A percentile compares a stretch with the other conserved stretches of the same genome.
These are phyloP conservation scores for Melaleuca quinquenervia DNA, from an alignment of 345 rosid genomes.

Conservation along the genomic window DNA sequence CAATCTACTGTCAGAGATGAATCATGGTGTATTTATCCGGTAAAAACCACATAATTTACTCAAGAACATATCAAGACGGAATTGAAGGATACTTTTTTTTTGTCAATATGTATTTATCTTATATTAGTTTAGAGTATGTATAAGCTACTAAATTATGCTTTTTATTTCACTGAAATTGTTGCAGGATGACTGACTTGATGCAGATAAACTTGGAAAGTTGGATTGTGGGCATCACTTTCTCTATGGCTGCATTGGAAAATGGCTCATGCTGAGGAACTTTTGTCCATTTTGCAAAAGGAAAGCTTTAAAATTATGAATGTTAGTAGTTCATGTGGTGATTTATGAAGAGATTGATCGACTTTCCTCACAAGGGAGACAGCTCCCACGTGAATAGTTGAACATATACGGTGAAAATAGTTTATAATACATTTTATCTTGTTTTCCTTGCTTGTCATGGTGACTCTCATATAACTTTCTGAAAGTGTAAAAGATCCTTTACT, in stretches of 20 bases:
- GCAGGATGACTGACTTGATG: background rate
- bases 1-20: background rate
- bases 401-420: too few species aligned
- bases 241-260: background rate
- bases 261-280: background rate
- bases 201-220: background rate
- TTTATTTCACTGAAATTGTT: background rate
- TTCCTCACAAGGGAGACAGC: background rate
- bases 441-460: too few species aligned
- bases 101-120: too few species aligned
- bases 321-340: background rate
- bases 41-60: background rate
- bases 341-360: background rate
- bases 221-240: background rate
- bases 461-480: slow-evolving; percentile 52
- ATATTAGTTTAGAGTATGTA: too few species aligned
- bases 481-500: background rate
- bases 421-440: too few species aligned
- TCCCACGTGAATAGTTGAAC: slow-evolving; percentile 9
- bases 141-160: background rate
- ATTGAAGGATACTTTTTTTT: background rate
- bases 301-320: background rate
- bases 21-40: background rate
- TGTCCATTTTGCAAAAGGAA: background rate
- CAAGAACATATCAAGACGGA: background rate